Evolutionary conservation across 2,329 filamentous ascomycete species (phyloP), one percentile per base, ranked within the genome.

Genomic region (Cladosporium sp.): DNA sequence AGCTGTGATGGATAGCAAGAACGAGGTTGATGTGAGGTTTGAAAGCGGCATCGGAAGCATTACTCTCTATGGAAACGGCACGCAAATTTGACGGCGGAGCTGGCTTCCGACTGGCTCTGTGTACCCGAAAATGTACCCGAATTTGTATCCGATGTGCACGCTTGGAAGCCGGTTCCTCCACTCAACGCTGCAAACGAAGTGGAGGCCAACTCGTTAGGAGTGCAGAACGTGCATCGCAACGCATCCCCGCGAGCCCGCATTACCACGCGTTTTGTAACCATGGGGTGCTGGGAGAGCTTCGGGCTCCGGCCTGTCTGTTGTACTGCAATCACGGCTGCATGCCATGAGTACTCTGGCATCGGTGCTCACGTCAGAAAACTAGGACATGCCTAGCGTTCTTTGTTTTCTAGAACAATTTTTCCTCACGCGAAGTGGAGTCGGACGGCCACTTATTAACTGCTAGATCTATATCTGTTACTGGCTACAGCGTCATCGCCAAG

Each of bases 141-240:
- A 13, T 32, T 21, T 54, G 51, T 54, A 54, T 54, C 51, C 51
- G 51, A 30, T 18, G 8, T 32, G 26, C 7, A 25, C 25, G 51
- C 51, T 28, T 54, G 39, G 39, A 46, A 32, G 51, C 51, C 51
- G 51, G 26, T 54, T 21, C 51, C 51, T 54, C 51, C 51, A 54
- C 51, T 32, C 51, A 28, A 28, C 25, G 26, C 26, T 28, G 26
- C 51, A 54, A 54, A 54, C 51, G 11, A 54, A n/a, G 51, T 54
- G 51, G 51, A 54, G 51, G 51, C 26, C 25, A n/a, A 32, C 10
- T 30, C n/a, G 51, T 30, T 30, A 54, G 51, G 51, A 54, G 51
- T 23, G n/a, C 39, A 23, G 39, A 46, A 46, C 39, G 39, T 46
- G 39, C 39, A 46, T 46, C 7, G n/a, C 39, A 46, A n/a, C 39